phyloP scores from a whole-genome alignment of 1,139 yeast genomes.

The Protomyces lactucae-debilis region DNA sequence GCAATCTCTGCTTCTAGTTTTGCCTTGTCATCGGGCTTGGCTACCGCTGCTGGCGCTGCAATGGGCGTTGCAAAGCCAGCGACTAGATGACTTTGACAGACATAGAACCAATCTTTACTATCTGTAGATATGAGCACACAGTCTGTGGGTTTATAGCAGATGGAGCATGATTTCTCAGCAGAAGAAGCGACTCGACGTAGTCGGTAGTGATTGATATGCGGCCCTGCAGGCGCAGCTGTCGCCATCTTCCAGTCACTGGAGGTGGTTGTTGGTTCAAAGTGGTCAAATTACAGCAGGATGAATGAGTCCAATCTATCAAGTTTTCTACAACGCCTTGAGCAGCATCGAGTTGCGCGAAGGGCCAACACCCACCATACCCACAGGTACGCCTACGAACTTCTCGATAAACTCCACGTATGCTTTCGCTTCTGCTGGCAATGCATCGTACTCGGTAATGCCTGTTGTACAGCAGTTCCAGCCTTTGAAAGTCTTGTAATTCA shows the following conservation, averaged over 20 bases:
- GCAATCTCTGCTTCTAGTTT: slow-evolving; percentile 42
- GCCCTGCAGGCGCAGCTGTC: slow-evolving; percentile 20
- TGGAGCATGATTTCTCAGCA: slow-evolving; percentile 55
- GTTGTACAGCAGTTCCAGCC: slow-evolving; percentile 93
- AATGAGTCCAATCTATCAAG: not conserved
- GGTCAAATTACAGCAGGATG: not conserved
- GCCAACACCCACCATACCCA: slow-evolving; percentile 98
- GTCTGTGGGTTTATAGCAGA: slow-evolving; percentile 63
- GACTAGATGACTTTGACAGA: slow-evolving; percentile 66
- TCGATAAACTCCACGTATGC: slow-evolving; percentile 79
- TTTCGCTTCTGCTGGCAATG: slow-evolving; percentile 83
- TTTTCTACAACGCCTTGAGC: slow-evolving; percentile 13
- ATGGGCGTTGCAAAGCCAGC: slow-evolving; percentile 56
- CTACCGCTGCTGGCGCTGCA: slow-evolving; percentile 47
- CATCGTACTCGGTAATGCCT: slow-evolving; percentile 59
- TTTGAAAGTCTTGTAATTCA: slow-evolving; percentile 78
- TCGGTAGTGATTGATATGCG: slow-evolving; percentile 52
- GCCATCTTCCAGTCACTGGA: not conserved
- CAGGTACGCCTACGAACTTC: slow-evolving; percentile 72
- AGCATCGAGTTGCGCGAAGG: slow-evolving; percentile 67
- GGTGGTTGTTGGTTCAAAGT: not conserved
- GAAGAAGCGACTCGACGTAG: slow-evolving; percentile 54
- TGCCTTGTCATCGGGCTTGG: slow-evolving; percentile 41
- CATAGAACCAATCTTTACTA: slow-evolving; percentile 61
- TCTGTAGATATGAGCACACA: slow-evolving; percentile 55